A percentile compares a stretch with the other conserved stretches of the same genome.
phyloP scores from a whole-genome alignment of 306 rosid genomes.

The Cicer chorassanicum region DNA sequence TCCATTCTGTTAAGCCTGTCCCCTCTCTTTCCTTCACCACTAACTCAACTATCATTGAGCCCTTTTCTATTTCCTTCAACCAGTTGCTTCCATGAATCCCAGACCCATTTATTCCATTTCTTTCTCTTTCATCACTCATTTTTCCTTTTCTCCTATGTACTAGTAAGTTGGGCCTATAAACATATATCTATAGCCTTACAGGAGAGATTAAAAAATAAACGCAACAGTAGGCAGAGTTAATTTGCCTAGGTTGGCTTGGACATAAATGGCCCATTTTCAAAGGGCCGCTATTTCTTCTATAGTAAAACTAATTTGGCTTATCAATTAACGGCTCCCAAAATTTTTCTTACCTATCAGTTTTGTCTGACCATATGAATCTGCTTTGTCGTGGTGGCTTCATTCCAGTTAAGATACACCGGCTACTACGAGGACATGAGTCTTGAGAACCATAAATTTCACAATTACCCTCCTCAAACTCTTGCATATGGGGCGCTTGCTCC shows the following conservation, averaged over 20 bases:
- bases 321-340: constrained; percentile 30
- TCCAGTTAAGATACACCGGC: constrained; percentile 53
- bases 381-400: constrained; percentile 69
- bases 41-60: background rate
- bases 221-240: constrained; percentile 25
- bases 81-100: constrained; percentile 1
- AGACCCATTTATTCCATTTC: background rate
- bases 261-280: constrained; percentile 26
- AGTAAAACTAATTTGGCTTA: constrained; percentile 27
- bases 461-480: constrained; percentile 56
- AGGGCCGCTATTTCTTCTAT: constrained; percentile 36
- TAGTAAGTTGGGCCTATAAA: background rate
- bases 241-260: constrained; percentile 40
- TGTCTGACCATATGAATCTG: constrained; percentile 86
- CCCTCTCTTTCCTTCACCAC: background rate
- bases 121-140: background rate
- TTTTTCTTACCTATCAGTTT: constrained; percentile 77
- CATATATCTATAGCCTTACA: constrained; percentile 1
- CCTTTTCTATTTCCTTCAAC: background rate
- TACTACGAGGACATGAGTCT: constrained; percentile 53
- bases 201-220: constrained; percentile 23
- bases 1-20: background rate
- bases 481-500: constrained; percentile 46
- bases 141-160: background rate
- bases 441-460: constrained; percentile 52